Conservation (phyloP, 2,329 filamentous ascomycete species). For the Chrysoporthe puriensis region DNA sequence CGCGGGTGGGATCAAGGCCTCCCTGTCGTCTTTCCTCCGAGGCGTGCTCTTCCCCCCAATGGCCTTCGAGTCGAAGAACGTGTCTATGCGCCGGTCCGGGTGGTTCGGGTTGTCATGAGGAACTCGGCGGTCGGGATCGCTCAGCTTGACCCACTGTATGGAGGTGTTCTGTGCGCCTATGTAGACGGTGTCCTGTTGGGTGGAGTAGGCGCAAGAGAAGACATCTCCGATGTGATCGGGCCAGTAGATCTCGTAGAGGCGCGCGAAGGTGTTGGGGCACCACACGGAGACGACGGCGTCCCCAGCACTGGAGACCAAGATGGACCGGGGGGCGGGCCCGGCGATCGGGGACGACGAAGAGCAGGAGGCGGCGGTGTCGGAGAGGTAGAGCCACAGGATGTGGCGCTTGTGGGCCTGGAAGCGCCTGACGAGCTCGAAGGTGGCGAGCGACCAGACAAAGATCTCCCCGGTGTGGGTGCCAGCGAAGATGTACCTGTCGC, state of each 20-base stretch:
- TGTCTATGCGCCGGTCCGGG: constrained; percentile 76
- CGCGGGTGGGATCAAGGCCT: constrained; percentile 56
- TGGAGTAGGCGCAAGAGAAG: constrained; percentile 90
- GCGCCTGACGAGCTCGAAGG: constrained; percentile 77
- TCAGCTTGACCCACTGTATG: constrained; percentile 88
- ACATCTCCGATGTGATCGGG: constrained; percentile 94
- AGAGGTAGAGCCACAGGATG: constrained; percentile 83
- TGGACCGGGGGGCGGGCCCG: constrained; percentile 58
- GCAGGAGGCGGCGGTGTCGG: constrained; percentile 59
- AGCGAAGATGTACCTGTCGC: constrained; percentile 81
- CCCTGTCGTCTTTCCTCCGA: constrained; percentile 65
- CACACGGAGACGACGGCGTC: constrained; percentile 95
- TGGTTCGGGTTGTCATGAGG: constrained; percentile 68
- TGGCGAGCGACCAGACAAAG: constrained; percentile 85
- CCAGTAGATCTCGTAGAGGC: constrained; percentile 88
- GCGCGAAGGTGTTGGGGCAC: constrained; percentile 75
- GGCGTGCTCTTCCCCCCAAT: constrained; percentile 82
- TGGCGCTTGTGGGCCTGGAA: constrained; percentile 91
- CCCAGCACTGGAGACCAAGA: constrained; percentile 90
- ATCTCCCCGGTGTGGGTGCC: constrained; percentile 95
- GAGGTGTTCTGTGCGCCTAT: constrained; percentile 92
- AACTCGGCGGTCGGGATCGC: constrained; percentile 63
- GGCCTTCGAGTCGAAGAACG: constrained; percentile 91
- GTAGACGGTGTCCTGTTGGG: constrained; percentile 79
- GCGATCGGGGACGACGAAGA: constrained; percentile 43